These are phyloP conservation scores for Noccaea caerulescens DNA, from an alignment of 345 rosid genomes.

Conservation along the genomic window DNA sequence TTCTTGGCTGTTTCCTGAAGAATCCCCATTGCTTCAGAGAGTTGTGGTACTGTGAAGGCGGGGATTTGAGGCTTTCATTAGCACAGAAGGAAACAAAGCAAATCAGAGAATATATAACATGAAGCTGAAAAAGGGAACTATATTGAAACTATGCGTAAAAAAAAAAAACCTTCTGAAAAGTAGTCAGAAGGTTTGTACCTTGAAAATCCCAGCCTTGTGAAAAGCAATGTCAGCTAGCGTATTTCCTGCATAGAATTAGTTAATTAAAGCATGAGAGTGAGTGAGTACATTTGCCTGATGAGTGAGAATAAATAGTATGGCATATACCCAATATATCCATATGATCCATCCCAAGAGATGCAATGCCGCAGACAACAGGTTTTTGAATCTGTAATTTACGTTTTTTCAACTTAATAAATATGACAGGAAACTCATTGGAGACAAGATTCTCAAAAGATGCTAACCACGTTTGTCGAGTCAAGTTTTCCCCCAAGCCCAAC, in stretches of 20 bases:
- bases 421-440: constrained; percentile 17
- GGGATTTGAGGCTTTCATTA: constrained; percentile 83
- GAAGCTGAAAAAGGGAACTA: constrained; percentile 46
- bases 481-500: constrained; percentile 80
- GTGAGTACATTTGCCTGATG: neutral
- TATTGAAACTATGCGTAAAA: constrained; percentile 25
- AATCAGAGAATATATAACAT: constrained; percentile 53
- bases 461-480: constrained; percentile 89
- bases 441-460: constrained; percentile 35
- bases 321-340: constrained; percentile 68
- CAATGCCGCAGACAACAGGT: constrained; percentile 84
- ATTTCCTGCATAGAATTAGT: constrained; percentile 55
- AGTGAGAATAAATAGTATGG: constrained; percentile 5
- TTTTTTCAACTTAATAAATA: constrained; percentile 20
- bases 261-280: neutral
- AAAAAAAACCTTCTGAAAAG: constrained; percentile 24
- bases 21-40: constrained; percentile 82
- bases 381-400: constrained; percentile 65
- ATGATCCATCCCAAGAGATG: constrained; percentile 93
- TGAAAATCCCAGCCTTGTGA: constrained; percentile 92
- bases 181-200: constrained; percentile 57
- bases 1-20: constrained; percentile 59
- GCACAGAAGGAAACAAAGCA: constrained; percentile 57
- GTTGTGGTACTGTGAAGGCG: constrained; percentile 79
- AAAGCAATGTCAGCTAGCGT: constrained; percentile 75